Base-by-base conservation (phyloP, 352 stramenopile genomes). In the Hyaloperonospora arabidopsidis region DNA sequence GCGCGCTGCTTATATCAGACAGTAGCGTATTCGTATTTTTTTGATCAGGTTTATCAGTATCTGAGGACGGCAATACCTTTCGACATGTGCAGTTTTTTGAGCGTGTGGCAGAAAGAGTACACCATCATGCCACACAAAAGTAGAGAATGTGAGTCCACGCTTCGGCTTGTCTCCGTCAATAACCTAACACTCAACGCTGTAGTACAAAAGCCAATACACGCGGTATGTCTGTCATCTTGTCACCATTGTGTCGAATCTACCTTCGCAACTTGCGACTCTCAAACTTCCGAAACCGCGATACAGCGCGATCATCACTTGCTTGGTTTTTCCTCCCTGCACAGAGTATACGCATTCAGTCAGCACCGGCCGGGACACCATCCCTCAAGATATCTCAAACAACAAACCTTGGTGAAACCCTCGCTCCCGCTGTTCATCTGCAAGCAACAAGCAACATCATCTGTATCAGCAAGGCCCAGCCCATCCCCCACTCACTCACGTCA, bases 261-360 rank as follows among this genome's bases (percentile, higher is more conserved):
- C 59, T 51, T 29, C 57, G 53, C 18, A 61, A 64, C 22, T 75
- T 76, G 41, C 70, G 75, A 44, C 67, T 86, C 62, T 90, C 78
- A 45, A 74, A 76, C 54, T 89, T 91, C 57, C 76, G 76, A 65
- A 91, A 91, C 39, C 76, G 65, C 12, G 70, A 71, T 7, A 91
- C 70, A 18, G 78, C 80, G 18, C 65, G 63, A 44, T 87, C 67
- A 47, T 91, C 80, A 43, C 68, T 81, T 22, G 80, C 63, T 55
- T 86, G 67, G 36, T 87, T 54, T 57, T 86, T 86, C 36, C 70
- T 70, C 17, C 79, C 74, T 79, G 59, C 18, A 48, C 14, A 59
- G 10, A n/a, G 54, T 22, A 22, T 44, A 21, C n/a, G 15, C 38
- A 21, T 12, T 35, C 17, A 8, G 18, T 44, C n/a, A 44, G 38